These are phyloP conservation scores for Lepiota brunneoincarnata DNA, from an alignment of 768 basidiomycete genomes.

Conservation along the genomic window DNA sequence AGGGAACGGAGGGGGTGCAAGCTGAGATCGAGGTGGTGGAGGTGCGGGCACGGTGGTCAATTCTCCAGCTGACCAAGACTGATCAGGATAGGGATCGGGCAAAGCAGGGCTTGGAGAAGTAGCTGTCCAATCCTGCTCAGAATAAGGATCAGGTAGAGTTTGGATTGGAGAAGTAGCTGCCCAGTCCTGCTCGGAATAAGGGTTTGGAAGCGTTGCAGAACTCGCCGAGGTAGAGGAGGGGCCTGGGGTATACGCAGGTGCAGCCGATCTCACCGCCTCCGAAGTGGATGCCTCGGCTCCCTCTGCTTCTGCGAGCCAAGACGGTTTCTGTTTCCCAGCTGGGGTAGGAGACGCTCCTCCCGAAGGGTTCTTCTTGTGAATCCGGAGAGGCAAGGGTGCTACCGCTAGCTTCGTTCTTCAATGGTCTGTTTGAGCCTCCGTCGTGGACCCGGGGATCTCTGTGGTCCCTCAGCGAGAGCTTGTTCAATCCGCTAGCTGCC, in stretches of 20 bases:
- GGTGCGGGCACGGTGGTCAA: too few species aligned
- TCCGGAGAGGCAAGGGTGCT: slow-evolving; percentile 18
- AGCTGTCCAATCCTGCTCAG: neutral
- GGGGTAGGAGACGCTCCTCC: slow-evolving; percentile 3
- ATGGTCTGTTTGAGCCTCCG: neutral
- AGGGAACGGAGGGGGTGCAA: slow-evolving; percentile 2
- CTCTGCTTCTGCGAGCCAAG: slow-evolving; percentile 10
- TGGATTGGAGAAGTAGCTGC: neutral
- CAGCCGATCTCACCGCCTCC: neutral
- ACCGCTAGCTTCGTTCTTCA: neutral
- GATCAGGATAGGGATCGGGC: neutral
- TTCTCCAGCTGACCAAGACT: neutral
- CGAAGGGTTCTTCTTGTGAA: slow-evolving; percentile 24
- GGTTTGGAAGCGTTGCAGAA: neutral
- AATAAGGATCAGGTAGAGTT: neutral
- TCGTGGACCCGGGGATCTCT: neutral
- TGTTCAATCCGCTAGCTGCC: slow-evolving; percentile 2
- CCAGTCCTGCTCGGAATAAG: neutral
- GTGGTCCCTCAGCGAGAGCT: neutral
- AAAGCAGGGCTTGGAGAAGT: too few species aligned
- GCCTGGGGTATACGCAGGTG: neutral
- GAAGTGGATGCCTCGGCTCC: neutral
- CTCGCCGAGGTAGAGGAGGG: neutral
- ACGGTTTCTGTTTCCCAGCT: slow-evolving; percentile 9
- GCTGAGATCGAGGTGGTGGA: neutral